These are phyloP conservation scores for Lenzites betulinus DNA, from an alignment of 768 basidiomycete species.

Conservation along the genomic window DNA sequence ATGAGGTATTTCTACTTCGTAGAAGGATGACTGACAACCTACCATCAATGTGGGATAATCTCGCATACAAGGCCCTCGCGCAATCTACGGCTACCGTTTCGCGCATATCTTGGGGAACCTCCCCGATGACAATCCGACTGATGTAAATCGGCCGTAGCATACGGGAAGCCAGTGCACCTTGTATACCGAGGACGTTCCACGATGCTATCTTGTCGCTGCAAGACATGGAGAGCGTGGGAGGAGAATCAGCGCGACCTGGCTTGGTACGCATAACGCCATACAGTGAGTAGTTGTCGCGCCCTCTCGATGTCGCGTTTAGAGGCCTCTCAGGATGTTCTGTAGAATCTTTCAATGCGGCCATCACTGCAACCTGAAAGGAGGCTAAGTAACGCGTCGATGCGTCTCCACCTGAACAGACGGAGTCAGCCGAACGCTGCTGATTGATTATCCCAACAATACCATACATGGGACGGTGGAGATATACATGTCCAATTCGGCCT, in stretches of 20 bases:
- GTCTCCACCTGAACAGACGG: slow-evolving; percentile 67
- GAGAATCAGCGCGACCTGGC: slow-evolving; percentile 89
- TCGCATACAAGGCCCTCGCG: slow-evolving; percentile 61
- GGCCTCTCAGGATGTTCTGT: slow-evolving; percentile 35
- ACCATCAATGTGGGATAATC: slow-evolving; percentile 52
- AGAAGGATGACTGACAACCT: slow-evolving; percentile 16
- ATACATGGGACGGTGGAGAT: slow-evolving; percentile 72
- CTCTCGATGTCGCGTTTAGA: slow-evolving; percentile 55
- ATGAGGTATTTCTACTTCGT: background rate
- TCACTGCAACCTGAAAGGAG: slow-evolving; percentile 66
- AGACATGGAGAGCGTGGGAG: slow-evolving; percentile 81
- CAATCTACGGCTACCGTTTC: slow-evolving; percentile 58
- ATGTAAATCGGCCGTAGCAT: slow-evolving; percentile 68
- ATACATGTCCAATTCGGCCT: slow-evolving; percentile 65
- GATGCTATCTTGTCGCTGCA: slow-evolving; percentile 94
- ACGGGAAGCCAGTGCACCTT: slow-evolving; percentile 72
- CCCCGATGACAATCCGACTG: slow-evolving; percentile 67
- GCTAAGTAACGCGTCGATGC: slow-evolving; percentile 84
- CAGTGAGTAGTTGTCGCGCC: slow-evolving; percentile 76
- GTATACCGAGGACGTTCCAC: slow-evolving; percentile 84
- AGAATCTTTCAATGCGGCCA: slow-evolving; percentile 69
- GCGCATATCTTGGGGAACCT: slow-evolving; percentile 48
- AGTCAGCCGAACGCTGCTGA: background rate
- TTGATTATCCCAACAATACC: slow-evolving; percentile 29
- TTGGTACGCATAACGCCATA: slow-evolving; percentile 87